Conservation (phyloP, 1,284 basidiomycete species). For the Ceratobasidium sp. region DNA sequence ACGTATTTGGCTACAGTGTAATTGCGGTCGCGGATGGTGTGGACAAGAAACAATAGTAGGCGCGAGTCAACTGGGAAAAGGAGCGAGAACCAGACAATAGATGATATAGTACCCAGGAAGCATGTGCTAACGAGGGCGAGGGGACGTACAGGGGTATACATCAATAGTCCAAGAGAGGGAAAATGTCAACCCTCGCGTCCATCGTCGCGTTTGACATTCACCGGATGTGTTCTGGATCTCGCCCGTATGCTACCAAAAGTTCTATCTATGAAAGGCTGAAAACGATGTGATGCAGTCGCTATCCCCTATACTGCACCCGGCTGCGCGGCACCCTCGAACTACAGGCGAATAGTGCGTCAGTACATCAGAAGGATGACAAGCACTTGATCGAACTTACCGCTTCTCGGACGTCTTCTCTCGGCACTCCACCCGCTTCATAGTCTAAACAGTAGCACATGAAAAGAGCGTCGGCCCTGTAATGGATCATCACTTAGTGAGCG, state of each 20-base stretch:
- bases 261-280: neutral
- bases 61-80: neutral
- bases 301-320: neutral
- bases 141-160: neutral
- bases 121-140: neutral
- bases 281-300: neutral
- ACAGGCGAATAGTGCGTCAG: neutral
- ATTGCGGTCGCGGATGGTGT: conserved; percentile 16
- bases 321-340: conserved; percentile 25
- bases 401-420: conserved; percentile 71
- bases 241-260: neutral
- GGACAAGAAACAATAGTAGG: neutral
- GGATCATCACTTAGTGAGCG: conserved; percentile 13
- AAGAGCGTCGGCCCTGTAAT: conserved; percentile 71
- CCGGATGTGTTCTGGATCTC: neutral
- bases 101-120: neutral
- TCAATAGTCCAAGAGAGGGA: neutral
- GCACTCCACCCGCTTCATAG: conserved; percentile 69
- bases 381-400: conserved; percentile 60
- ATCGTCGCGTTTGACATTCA: neutral
- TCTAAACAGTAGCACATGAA: conserved; percentile 92
- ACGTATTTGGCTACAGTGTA: conserved; percentile 11
- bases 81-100: neutral
- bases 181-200: neutral
- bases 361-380: neutral